Conservation (phyloP, 192 early-diverging fungal genomes). For the Coemansia sp. region DNA sequence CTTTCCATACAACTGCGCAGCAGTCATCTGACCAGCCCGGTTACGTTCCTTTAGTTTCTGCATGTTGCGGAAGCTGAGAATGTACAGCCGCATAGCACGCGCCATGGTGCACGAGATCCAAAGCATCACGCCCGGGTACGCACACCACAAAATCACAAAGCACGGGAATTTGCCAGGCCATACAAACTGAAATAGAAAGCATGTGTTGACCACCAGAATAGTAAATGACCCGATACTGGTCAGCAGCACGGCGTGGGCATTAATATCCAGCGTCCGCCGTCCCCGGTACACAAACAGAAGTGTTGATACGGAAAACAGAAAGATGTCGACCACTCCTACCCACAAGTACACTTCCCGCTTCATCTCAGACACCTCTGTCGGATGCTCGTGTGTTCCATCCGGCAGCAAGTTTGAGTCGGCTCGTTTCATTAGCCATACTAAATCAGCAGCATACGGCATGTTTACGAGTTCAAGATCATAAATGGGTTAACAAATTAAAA, state of each 20-base stretch:
- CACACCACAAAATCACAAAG: constrained; percentile 52
- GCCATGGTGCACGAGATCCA: constrained; percentile 54
- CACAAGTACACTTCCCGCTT: constrained; percentile 42
- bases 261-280: constrained; percentile 42
- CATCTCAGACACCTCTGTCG: constrained; percentile 13
- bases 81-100: constrained; percentile 51
- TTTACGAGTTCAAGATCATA: not conserved
- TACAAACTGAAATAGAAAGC: constrained; percentile 54
- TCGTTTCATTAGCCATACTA: constrained; percentile 10
- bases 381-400: constrained; percentile 35
- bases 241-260: constrained; percentile 47
- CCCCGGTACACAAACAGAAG: constrained; percentile 51
- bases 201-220: constrained; percentile 49
- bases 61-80: constrained; percentile 49
- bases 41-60: constrained; percentile 53
- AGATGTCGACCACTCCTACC: constrained; percentile 48
- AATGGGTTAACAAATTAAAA: not conserved
- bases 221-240: constrained; percentile 51
- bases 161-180: constrained; percentile 54
- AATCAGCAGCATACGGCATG: constrained; percentile 8
- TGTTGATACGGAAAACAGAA: constrained; percentile 40
- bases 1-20: constrained; percentile 50
- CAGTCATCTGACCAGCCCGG: constrained; percentile 48
- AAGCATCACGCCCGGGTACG: constrained; percentile 53
- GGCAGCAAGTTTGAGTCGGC: constrained; percentile 16